Percentiles rank a stretch among this genome's conserved stretches.
phyloP scores from a whole-genome alignment of 306 rosid genomes.

The Vachellia pachyceras region DNA sequence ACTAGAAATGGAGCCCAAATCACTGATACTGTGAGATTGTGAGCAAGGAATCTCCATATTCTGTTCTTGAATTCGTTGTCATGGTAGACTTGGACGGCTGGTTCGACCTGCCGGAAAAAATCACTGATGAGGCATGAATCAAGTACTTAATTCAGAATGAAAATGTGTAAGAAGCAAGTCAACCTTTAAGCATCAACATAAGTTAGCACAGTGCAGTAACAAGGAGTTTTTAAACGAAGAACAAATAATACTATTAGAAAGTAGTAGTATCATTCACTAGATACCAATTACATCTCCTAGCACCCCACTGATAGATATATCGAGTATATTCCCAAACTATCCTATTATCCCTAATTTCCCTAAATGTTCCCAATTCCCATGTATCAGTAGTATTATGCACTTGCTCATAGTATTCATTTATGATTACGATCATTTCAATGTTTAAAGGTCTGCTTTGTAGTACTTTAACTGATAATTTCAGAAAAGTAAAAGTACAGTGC shows the following conservation, averaged over 20 bases:
- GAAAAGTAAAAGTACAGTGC: not conserved
- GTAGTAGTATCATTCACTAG: not conserved
- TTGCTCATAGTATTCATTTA: not conserved
- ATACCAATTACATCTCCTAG: not conserved
- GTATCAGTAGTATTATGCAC: not conserved
- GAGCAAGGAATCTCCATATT: slow-evolving; percentile 72
- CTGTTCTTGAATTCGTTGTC: slow-evolving; percentile 79
- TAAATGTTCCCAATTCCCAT: not conserved
- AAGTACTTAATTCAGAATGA: not conserved
- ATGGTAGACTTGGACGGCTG: slow-evolving; percentile 73
- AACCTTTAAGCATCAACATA: not conserved
- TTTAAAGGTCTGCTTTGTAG: slow-evolving; percentile 5
- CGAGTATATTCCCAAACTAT: too few species aligned
- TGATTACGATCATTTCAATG: not conserved
- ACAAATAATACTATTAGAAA: not conserved
- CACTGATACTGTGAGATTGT: slow-evolving; percentile 72
- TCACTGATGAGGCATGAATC: slow-evolving; percentile 25
- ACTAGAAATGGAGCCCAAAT: slow-evolving; percentile 84
- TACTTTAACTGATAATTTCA: not conserved
- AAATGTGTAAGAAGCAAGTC: not conserved
- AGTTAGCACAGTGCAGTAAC: not conserved
- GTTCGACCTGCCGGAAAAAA: slow-evolving; percentile 65
- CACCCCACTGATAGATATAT: too few species aligned
- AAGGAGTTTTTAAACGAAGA: not conserved
- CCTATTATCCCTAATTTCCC: not conserved